Evolutionary conservation across 2,329 filamentous ascomycete species (phyloP).

Genomic region (Cladosporium sp.): DNA sequence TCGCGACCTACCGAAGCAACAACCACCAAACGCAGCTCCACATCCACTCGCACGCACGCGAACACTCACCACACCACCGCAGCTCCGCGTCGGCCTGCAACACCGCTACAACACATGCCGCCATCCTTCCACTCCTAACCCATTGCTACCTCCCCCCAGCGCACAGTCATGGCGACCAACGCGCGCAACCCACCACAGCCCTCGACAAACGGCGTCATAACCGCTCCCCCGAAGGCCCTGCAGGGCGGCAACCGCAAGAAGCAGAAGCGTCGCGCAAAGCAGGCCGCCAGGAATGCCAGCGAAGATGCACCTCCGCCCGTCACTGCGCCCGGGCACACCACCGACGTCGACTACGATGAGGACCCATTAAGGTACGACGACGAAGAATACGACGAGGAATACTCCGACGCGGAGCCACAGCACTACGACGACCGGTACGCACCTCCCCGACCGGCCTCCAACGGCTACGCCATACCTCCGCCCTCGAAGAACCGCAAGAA

Average conservation of each 20-base stretch:
- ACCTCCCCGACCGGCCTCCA: slow-evolving; percentile 35
- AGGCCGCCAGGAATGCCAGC: slow-evolving; percentile 62
- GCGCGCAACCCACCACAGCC: slow-evolving; percentile 19
- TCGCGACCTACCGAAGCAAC: not conserved
- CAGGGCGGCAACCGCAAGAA: slow-evolving; percentile 80
- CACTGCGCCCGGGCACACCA: slow-evolving; percentile 10
- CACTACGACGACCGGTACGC: slow-evolving; percentile 28
- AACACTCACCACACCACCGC: not conserved
- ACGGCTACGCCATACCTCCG: slow-evolving; percentile 29
- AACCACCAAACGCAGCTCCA: not conserved
- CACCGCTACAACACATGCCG: slow-evolving; percentile 1
- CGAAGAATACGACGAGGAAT: slow-evolving; percentile 19
- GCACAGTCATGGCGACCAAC: slow-evolving; percentile 28
- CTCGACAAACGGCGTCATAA: slow-evolving; percentile 36
- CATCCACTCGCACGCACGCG: not conserved
- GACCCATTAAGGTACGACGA: slow-evolving; percentile 21
- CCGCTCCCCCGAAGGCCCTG: slow-evolving; percentile 26
- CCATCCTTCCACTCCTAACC: not conserved
- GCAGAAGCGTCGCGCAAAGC: slow-evolving; percentile 84
- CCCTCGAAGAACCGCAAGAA: slow-evolving; percentile 37
- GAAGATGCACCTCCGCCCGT: slow-evolving; percentile 34
- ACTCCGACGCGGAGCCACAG: slow-evolving; percentile 17
- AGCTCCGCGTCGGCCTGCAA: not conserved
- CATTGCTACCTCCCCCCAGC: slow-evolving; percentile 13
- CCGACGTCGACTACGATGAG: slow-evolving; percentile 27